These are phyloP conservation scores for Xylaria sp. DNA, from an alignment of 2,329 filamentous ascomycete species.

Conservation along the genomic window DNA sequence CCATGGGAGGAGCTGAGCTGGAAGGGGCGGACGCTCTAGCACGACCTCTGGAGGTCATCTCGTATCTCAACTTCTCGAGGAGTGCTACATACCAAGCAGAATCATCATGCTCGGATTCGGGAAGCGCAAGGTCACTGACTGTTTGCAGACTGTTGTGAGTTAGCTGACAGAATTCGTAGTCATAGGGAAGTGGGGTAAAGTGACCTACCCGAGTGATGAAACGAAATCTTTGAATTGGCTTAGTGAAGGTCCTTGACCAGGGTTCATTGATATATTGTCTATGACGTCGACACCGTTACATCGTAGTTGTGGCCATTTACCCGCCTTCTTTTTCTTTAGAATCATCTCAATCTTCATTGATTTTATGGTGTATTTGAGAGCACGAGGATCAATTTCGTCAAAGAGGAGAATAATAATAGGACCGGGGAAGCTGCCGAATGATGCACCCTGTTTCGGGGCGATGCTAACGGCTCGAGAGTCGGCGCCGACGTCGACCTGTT, in stretches of 20 bases:
- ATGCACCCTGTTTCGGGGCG: conserved; percentile 48
- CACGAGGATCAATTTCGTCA: conserved; percentile 69
- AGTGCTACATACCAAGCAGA: conserved; percentile 44
- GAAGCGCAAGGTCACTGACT: conserved; percentile 39
- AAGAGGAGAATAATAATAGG: conserved; percentile 72
- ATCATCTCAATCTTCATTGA: conserved; percentile 83
- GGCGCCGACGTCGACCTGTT: conserved; percentile 55
- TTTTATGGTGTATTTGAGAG: conserved; percentile 73
- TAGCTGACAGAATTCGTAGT: conserved; percentile 23
- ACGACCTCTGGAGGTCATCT: conserved; percentile 35
- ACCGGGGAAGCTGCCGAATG: conserved; percentile 62
- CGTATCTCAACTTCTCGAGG: conserved; percentile 40
- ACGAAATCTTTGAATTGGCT: conserved; percentile 42
- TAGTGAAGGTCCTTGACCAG: conserved; percentile 34
- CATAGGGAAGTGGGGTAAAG: background rate
- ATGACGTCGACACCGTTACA: conserved; percentile 55
- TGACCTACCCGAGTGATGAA: conserved; percentile 41
- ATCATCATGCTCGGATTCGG: conserved; percentile 31
- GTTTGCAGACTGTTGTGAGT: conserved; percentile 41
- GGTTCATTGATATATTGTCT: conserved; percentile 41
- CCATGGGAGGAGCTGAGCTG: conserved; percentile 21
- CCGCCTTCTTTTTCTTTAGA: conserved; percentile 73
- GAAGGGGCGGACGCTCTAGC: conserved; percentile 30
- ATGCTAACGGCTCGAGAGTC: conserved; percentile 42
- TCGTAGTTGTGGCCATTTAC: conserved; percentile 73